phyloP scores from a whole-genome alignment of 1,284 basidiomycete species.

The Sporisorium sorghi region DNA sequence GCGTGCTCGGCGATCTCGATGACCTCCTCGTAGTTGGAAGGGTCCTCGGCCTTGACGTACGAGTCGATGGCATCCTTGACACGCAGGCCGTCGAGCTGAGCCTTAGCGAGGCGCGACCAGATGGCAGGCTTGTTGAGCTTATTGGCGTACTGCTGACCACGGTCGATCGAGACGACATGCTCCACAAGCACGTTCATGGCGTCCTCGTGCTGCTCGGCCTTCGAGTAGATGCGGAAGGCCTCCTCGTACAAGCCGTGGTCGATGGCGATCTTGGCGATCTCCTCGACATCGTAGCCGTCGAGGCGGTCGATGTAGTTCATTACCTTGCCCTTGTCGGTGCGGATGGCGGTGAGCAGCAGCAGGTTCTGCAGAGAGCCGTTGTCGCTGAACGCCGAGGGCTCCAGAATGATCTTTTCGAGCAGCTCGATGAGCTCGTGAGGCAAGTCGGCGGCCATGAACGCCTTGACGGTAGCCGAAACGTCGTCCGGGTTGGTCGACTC shows the following conservation, averaged over 20 bases:
- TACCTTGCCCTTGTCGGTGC: conserved; percentile 98
- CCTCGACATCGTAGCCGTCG: conserved; percentile 90
- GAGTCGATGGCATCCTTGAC: conserved; percentile 99
- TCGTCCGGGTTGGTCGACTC: conserved; percentile 99
- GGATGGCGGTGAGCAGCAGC: conserved; percentile 92
- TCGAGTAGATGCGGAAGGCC: conserved; percentile 75
- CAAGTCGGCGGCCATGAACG: conserved; percentile 96
- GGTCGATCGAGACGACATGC: conserved; percentile 96
- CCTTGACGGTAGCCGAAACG: conserved; percentile 97
- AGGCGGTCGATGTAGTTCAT: conserved; percentile 98
- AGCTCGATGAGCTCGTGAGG: conserved; percentile 97
- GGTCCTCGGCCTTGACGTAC: conserved; percentile 98
- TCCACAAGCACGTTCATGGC: conserved; percentile 98
- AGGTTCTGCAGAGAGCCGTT: conserved; percentile 80
- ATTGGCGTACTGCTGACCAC: conserved; percentile 93
- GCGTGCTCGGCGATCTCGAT: conserved; percentile 96
- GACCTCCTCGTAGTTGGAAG: conserved; percentile 93
- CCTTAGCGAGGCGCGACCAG: conserved; percentile 96
- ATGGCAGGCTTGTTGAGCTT: conserved; percentile 97
- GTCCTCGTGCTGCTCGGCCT: conserved; percentile 71
- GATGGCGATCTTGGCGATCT: conserved; percentile 96
- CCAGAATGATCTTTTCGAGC: conserved; percentile 97
- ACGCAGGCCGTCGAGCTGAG: conserved; percentile 97
- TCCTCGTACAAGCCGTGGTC: conserved; percentile 97
- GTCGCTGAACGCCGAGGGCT: conserved; percentile 96